phyloP scores from a whole-genome alignment of 768 basidiomycete genomes.

The Psilocybe sp. region DNA sequence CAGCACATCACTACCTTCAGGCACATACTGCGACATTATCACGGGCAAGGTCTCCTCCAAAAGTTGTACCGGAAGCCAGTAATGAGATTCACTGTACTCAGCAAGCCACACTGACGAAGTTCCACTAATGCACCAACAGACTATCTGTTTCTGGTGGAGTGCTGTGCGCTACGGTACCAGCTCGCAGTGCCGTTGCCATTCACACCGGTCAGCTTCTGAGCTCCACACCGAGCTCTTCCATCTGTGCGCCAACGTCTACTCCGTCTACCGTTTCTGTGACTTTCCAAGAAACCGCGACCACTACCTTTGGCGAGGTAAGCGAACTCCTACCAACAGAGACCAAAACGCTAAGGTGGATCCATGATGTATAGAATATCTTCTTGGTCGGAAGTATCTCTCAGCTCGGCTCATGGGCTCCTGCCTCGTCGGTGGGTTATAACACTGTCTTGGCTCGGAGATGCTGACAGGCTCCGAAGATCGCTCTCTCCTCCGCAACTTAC shows the following conservation, averaged over 20 bases:
- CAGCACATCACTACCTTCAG: slow-evolving; percentile 53
- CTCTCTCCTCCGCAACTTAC: slow-evolving; percentile 49
- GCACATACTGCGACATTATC: slow-evolving; percentile 65
- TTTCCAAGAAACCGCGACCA: slow-evolving; percentile 55
- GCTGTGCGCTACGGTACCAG: slow-evolving; percentile 48
- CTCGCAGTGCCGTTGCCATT: slow-evolving; percentile 54
- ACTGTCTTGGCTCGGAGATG: background rate
- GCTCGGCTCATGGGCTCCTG: slow-evolving; percentile 50
- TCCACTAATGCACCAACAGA: slow-evolving; percentile 30
- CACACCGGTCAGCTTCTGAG: slow-evolving; percentile 42
- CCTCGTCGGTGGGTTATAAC: slow-evolving; percentile 37
- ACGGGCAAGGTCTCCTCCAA: slow-evolving; percentile 40
- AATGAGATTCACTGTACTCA: slow-evolving; percentile 13
- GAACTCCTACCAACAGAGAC: background rate
- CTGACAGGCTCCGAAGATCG: slow-evolving; percentile 27
- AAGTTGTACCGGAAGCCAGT: slow-evolving; percentile 52
- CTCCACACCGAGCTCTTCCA: no score
- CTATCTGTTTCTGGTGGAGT: slow-evolving; percentile 47
- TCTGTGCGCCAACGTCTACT: background rate
- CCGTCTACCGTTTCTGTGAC: slow-evolving; percentile 34
- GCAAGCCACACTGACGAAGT: background rate
- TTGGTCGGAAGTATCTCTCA: slow-evolving; percentile 54
- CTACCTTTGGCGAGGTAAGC: slow-evolving; percentile 52
- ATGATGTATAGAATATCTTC: slow-evolving; percentile 49
- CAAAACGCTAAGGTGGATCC: background rate